These are phyloP conservation scores for Ogataea henricii DNA, from an alignment of 805 yeast species.

Conservation along the genomic window DNA sequence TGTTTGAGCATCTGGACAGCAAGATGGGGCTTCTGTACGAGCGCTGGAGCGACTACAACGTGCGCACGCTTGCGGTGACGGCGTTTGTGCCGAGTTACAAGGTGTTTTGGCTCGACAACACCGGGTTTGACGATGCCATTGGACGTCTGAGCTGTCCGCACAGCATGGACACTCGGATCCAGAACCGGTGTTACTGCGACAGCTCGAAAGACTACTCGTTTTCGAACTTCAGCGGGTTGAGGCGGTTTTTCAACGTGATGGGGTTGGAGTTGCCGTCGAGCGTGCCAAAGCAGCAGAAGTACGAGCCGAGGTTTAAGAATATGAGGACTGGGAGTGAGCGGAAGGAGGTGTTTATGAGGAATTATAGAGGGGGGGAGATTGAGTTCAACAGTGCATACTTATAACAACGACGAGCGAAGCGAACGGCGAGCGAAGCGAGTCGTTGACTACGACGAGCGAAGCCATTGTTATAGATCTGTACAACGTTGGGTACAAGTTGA, in stretches of 20 bases:
- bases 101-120: slow-evolving; percentile 53
- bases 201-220: slow-evolving; percentile 41
- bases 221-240: slow-evolving; percentile 50
- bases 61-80: slow-evolving; percentile 42
- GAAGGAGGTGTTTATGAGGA: slow-evolving; percentile 1
- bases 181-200: slow-evolving; percentile 28
- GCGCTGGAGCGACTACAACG: slow-evolving; percentile 60
- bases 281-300: slow-evolving; percentile 12
- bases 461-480: too few relatives aligned
- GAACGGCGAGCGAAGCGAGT: neutral
- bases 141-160: slow-evolving; percentile 26
- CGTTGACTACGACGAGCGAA: neutral
- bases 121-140: slow-evolving; percentile 23
- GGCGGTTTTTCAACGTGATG: slow-evolving; percentile 37
- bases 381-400: slow-evolving; percentile 5
- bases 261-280: slow-evolving; percentile 22
- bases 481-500: too few relatives aligned
- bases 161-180: slow-evolving; percentile 12
- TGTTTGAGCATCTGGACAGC: slow-evolving; percentile 47
- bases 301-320: slow-evolving; percentile 12
- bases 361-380: slow-evolving; percentile 8
- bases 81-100: slow-evolving; percentile 45
- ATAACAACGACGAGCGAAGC: neutral
- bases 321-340: slow-evolving; percentile 4
- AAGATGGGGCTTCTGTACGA: slow-evolving; percentile 59